Percentiles rank a stretch among this genome's conserved stretches.
Conservation (phyloP, 805 yeast species). For the Candida cerambycidarum region DNA sequence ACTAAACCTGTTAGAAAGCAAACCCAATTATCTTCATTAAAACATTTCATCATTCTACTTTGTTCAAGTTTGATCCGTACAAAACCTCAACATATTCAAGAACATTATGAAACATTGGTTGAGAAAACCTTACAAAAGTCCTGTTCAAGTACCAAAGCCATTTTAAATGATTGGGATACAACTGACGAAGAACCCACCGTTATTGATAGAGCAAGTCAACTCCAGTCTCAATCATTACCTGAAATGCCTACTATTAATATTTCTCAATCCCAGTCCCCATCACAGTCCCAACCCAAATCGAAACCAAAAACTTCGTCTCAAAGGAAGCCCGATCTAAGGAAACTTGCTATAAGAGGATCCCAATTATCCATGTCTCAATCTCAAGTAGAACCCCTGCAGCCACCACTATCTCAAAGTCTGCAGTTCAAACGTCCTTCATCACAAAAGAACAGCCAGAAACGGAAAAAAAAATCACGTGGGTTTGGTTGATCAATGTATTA, state of each 20-base stretch:
- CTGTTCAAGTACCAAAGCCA: conserved; percentile 12
- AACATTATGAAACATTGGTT: neutral
- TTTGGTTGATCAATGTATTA: too few relatives aligned
- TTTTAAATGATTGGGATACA: conserved; percentile 19
- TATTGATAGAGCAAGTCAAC: conserved; percentile 7
- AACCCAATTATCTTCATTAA: conserved; percentile 9
- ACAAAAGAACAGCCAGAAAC: conserved; percentile 6
- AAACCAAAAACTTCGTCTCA: conserved; percentile 3
- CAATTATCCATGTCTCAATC: neutral
- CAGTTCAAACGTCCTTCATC: conserved; percentile 1
- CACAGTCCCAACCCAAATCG: conserved; percentile 1
- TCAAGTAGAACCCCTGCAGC: neutral
- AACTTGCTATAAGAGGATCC: neutral
- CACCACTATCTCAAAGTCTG: conserved; percentile 6
- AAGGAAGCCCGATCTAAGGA: conserved; percentile 4
- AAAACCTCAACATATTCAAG: conserved; percentile 3
- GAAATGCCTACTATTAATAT: conserved; percentile 19
- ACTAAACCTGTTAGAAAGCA: conserved; percentile 6
- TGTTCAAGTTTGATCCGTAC: conserved; percentile 17
- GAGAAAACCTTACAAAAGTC: conserved; percentile 10
- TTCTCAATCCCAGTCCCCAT: conserved; percentile 2
- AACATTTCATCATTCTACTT: conserved; percentile 12
- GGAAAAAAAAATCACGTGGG: conserved; percentile 44
- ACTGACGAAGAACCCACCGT: conserved; percentile 9
- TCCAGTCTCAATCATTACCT: conserved; percentile 3